Evolutionary conservation across 2,329 filamentous ascomycete genomes (phyloP), one percentile per base, ranked within the genome.

Genomic region (Fusarium compactum): DNA sequence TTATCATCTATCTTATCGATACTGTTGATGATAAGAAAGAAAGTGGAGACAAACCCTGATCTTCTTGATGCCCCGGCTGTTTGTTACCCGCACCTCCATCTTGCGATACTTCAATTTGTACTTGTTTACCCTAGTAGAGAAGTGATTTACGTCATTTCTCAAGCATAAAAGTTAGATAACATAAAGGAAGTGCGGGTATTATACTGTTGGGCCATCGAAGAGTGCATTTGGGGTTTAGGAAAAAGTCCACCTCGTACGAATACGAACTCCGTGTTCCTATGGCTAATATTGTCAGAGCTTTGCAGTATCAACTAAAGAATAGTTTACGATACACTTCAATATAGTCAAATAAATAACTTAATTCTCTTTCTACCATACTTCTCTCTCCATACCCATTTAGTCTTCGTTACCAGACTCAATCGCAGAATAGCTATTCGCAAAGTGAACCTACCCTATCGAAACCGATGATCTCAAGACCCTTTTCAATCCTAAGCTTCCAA

Each of bases 11-110:
- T n/a, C 34, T 38, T 38, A 38, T 38, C 29, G 27, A 29, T 29
- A 29, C 1, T 4, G 0, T 3, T 0, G 1, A 2, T 12, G 27
- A 38, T 38, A n/a, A 38, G 34, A 38, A 6, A 11, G 9, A 3
- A 3, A 18, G 34, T 38, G 34, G 34, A 4, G 34, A 38, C 34
- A 11, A 18, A 5, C 34, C 34, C 29, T 12, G 29, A 30, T 30
- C 18, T n/a, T 9, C 5, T 38, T 16, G 9, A 11, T 38, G 16
- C 5, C 32, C 34, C 5, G 18, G 18, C 34, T 11, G 16, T n/a
- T n/a, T 3, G 5, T 18, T 38, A 38, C 34, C 34, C 34, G 18
- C 18, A 38, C 34, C 18, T 38, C 34, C 10, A n/a, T 38, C 34
- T 38, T 6, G 34, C 3, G 10, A 38, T n/a, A 38, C 10, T 29